Percentiles rank a stretch among this genome's conserved stretches.
These are phyloP conservation scores for Tubosaeta sp. DNA, from an alignment of 768 basidiomycete species.

Conservation along the genomic window DNA sequence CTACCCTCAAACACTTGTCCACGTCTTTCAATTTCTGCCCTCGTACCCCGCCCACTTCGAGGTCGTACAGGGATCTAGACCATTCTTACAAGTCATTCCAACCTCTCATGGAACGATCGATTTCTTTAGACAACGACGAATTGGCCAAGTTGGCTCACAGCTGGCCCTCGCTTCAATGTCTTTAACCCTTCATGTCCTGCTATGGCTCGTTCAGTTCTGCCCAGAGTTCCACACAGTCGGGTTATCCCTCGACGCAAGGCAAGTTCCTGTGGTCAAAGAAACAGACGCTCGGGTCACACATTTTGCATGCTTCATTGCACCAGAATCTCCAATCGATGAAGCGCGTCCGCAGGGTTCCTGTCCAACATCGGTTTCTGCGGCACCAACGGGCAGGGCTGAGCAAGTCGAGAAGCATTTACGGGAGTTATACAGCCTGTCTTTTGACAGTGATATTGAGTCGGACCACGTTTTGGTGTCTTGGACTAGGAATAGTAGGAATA, in stretches of 20 bases:
- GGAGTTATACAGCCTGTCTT: background rate
- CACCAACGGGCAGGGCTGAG: constrained; percentile 1
- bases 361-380: background rate
- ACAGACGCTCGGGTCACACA: background rate
- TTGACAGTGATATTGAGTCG: background rate
- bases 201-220: constrained; percentile 2
- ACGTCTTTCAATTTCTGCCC: background rate
- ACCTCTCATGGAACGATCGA: constrained; percentile 10
- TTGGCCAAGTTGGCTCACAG: constrained; percentile 3
- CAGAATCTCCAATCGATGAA: constrained; percentile 12
- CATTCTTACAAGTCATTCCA: constrained; percentile 4
- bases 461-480: too few species aligned
- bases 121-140: constrained; percentile 9
- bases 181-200: constrained; percentile 8
- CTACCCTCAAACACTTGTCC: constrained; percentile 5
- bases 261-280: constrained; percentile 4
- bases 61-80: too few species aligned
- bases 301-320: background rate
- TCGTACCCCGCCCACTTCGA: too few species aligned
- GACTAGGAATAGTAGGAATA: background rate
- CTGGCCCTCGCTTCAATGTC: constrained; percentile 4
- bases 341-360: constrained; percentile 9
- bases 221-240: background rate
- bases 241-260: constrained; percentile 10
- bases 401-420: background rate